Percentiles rank a stretch among this genome's conserved stretches.
These are phyloP conservation scores for Aphanomyces invadans DNA, from an alignment of 352 stramenopile genomes.

Conservation along the genomic window DNA sequence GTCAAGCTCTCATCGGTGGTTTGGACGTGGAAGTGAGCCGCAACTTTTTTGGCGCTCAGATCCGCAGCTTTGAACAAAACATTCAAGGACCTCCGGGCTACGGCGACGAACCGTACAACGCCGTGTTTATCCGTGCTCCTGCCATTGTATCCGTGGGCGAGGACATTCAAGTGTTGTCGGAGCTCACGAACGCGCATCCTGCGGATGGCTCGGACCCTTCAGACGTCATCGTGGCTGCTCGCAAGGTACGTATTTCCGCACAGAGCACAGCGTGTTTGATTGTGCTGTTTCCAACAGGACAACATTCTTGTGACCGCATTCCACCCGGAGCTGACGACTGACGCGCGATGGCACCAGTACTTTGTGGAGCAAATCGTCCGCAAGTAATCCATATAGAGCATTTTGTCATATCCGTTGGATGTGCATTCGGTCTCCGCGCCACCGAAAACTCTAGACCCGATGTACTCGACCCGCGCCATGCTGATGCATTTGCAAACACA, in stretches of 20 bases:
- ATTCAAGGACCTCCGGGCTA: slow-evolving; percentile 51
- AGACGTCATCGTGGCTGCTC: slow-evolving; percentile 74
- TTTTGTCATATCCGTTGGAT: background rate
- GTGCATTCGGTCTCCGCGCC: too few relatives aligned
- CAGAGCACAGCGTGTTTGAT: background rate
- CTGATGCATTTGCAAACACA: too few relatives aligned
- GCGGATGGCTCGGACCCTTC: slow-evolving; percentile 66
- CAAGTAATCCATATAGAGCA: slow-evolving; percentile 23
- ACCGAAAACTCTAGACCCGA: too few relatives aligned
- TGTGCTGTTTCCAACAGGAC: slow-evolving; percentile 34
- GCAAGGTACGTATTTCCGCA: slow-evolving; percentile 41
- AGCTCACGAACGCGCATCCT: slow-evolving; percentile 61
- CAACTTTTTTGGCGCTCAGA: slow-evolving; percentile 96
- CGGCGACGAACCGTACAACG: slow-evolving; percentile 77
- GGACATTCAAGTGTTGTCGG: slow-evolving; percentile 87
- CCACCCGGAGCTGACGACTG: slow-evolving; percentile 93
- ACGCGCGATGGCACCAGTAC: slow-evolving; percentile 92
- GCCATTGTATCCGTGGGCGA: slow-evolving; percentile 89
- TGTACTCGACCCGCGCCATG: too few relatives aligned
- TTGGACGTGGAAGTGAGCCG: slow-evolving; percentile 93
- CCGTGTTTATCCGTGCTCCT: slow-evolving; percentile 95
- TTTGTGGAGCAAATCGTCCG: slow-evolving; percentile 80
- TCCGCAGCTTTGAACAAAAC: slow-evolving; percentile 70
- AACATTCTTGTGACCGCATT: slow-evolving; percentile 94
- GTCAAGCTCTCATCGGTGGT: slow-evolving; percentile 91